Base-by-base conservation (phyloP, 164 flowering plant species). In the Vitis vinifera region DNA sequence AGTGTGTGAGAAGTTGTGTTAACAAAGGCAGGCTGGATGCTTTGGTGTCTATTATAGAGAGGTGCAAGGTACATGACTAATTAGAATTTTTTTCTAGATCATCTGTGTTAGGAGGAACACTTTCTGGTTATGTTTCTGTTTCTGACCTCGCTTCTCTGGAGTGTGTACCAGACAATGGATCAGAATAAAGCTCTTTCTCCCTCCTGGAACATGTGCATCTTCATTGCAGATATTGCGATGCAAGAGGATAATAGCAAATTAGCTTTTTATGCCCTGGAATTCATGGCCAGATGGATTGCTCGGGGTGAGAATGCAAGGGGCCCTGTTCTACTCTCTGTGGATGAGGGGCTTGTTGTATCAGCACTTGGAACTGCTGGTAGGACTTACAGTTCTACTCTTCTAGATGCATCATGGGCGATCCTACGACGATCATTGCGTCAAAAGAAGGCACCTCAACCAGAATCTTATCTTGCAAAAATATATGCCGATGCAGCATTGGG, bases 161-260 rank as follows among this genome's bases (percentile, higher is more conserved):
- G 44, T 37, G 44, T 37, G 4, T 68, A 50, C 67, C 87, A 96
- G 99, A 76, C 80, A 75, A 88, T 78, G 82, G 97, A 87, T 69
- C 96, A 89, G 79, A 95, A 93, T 81, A 96, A 91, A 83, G 86
- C 92, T 56, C 82, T 93, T 30, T 83, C 88, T 70, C 98, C 98
- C 14, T 57, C 73, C 44, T 96, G 99, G 98, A 66, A 67, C 50
- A 3, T 82, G 59, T 88, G 97, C 81, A 84, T 77, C 67, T 50
- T 53, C 65, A 83, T 96, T 73, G 91, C 89, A 23, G 93, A 93
- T 62, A 76, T 74, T 75, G 97, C 99, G 58, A 68, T 86, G 62
- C 87, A 79, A 78, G 83, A 81, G 10, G 97, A 88, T 83, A 82
- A 87, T 65, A 85, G 91, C 85, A 91, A 88, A 73, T 78, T 96